These are phyloP conservation scores for Cercospora nicotianae DNA, from an alignment of 2,329 filamentous ascomycete genomes.

Conservation along the genomic window DNA sequence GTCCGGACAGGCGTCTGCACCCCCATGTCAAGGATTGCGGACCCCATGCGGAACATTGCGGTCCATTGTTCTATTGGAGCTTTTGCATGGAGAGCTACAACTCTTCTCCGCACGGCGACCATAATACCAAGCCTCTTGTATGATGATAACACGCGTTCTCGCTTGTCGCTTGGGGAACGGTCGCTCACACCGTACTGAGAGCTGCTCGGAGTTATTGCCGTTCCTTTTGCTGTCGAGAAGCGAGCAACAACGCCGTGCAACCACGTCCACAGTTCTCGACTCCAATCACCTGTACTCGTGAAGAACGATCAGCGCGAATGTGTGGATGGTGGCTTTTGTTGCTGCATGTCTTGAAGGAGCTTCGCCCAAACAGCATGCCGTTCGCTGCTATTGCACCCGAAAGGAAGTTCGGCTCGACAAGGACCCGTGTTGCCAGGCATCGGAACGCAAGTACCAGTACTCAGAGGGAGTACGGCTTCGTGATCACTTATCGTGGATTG, in stretches of 20 bases:
- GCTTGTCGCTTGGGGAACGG: constrained; percentile 2
- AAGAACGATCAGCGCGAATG: neutral
- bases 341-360: neutral
- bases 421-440: neutral
- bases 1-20: neutral
- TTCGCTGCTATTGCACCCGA: neutral
- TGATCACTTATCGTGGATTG: constrained; percentile 21
- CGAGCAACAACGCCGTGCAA: neutral
- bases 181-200: neutral
- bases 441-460: constrained; percentile 3
- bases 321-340: neutral
- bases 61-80: constrained; percentile 7
- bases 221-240: neutral
- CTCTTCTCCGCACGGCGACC: constrained; percentile 4
- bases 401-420: neutral
- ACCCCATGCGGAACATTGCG: neutral
- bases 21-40: constrained; percentile 1
- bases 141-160: neutral
- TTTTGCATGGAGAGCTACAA: neutral
- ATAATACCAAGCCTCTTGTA: neutral
- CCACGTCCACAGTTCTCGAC: neutral
- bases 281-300: neutral
- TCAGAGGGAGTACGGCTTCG: neutral
- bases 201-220: neutral
- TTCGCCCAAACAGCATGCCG: neutral